Base-by-base conservation (phyloP, 495 filamentous ascomycete species). In the Penicillium lividum region DNA sequence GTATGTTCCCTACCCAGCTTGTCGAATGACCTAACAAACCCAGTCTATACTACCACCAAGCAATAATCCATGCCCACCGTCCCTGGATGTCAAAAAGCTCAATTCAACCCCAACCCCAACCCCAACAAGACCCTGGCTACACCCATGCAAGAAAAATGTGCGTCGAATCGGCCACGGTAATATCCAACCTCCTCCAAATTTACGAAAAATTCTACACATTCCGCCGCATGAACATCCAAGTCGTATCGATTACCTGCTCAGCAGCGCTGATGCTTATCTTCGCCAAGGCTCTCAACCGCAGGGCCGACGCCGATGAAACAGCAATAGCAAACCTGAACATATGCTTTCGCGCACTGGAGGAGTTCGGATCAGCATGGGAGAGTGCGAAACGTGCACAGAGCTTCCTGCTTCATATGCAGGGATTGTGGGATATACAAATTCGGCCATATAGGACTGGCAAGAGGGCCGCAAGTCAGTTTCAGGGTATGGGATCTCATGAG, bases 201-300 rank as follows among this genome's bases (percentile, higher is more conserved):
- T 81, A 79, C 57, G 76, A 78, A 4, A 38, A 52, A 38, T 52
- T 34, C 50, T 80, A 78, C 56, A 77, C 75, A 4, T 76, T 81
- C 63, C 75, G 77, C 27, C 69, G 74, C 22, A 78, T 79, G 68
- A 80, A 79, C 66, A 77, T 76, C 54, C 75, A 81, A 58, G 76
- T 74, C 1, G 78, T 81, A 3, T 68, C 73, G 25, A 77, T 81
- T 28, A 79, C 76, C 9, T 81, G 78, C 64, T 78, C 76, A 45
- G 76, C 78, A 11, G 74, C 78, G 2, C 64, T 78, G 25, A 78
- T 78, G 64, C 72, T 78, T 4, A 70, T 78, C 4, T 78, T 76
- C 38, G 69, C 76, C 40, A 77, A 74, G 2, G 72, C 76, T 13
- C 60, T 78, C 16, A 74, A 78, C 22, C 66, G 46, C 2, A 8